Evolutionary conservation across 768 basidiomycete genomes (phyloP).

Genomic region (Hydnomerulius pinastri): DNA sequence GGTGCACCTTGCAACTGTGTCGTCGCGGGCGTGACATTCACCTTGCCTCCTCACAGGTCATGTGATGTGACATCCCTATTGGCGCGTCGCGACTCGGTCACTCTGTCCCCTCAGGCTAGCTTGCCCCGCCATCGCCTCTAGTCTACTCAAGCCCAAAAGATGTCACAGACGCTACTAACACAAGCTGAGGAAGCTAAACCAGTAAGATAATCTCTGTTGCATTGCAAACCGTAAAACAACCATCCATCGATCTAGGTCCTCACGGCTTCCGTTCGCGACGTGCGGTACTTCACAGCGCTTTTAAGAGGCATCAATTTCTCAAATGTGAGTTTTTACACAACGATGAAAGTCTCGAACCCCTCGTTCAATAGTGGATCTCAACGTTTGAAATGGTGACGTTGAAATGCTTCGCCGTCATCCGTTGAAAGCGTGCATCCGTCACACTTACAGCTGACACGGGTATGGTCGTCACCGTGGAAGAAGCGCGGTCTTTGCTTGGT

Average conservation of each 20-base stretch:
- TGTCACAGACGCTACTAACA: conserved; percentile 22
- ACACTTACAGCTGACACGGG: conserved; percentile 64
- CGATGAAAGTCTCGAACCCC: neutral
- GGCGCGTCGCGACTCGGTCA: too few species aligned
- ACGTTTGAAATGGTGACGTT: too few species aligned
- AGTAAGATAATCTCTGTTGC: conserved; percentile 14
- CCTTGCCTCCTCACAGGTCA: too few species aligned
- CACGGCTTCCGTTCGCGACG: conserved; percentile 73
- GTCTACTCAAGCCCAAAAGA: conserved; percentile 2
- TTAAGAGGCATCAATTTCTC: conserved; percentile 81
- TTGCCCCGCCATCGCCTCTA: too few species aligned
- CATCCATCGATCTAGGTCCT: conserved; percentile 46
- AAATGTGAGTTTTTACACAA: conserved; percentile 53
- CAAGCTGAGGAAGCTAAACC: conserved; percentile 22
- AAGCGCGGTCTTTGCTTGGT: conserved; percentile 82
- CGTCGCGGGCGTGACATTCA: too few species aligned
- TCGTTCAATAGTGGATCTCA: conserved; percentile 3
- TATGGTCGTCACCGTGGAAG: conserved; percentile 80
- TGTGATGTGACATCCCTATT: too few species aligned
- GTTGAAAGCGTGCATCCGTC: conserved; percentile 69
- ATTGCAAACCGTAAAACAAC: neutral
- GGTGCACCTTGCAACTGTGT: too few species aligned
- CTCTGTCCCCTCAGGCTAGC: too few species aligned
- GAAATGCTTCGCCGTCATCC: conserved; percentile 6
- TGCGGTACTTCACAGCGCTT: conserved; percentile 76